Percentiles rank a stretch among this genome's conserved stretches.
These are phyloP conservation scores for Tolypocladium cylindrosporum DNA, from an alignment of 2,329 filamentous ascomycete genomes.

Conservation along the genomic window DNA sequence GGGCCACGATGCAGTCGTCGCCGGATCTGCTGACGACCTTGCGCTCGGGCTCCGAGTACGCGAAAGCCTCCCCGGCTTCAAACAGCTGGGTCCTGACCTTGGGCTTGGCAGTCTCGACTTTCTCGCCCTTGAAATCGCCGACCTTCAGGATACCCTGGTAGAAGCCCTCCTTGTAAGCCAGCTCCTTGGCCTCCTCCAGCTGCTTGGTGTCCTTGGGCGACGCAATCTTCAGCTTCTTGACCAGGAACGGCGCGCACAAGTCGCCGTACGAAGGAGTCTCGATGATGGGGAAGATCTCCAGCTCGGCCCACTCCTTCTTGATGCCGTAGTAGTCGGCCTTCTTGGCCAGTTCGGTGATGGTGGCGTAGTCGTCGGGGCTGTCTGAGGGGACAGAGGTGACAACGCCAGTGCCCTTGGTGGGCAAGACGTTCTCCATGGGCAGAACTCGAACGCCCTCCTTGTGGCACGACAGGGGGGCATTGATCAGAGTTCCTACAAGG, in stretches of 20 bases:
- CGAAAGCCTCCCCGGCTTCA: constrained; percentile 69
- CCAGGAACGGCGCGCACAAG: constrained; percentile 69
- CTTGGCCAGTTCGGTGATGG: constrained; percentile 76
- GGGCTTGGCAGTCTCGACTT: constrained; percentile 78
- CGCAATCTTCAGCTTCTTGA: constrained; percentile 90
- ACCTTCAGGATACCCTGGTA: constrained; percentile 88
- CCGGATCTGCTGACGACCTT: constrained; percentile 81
- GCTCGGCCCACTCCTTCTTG: constrained; percentile 89
- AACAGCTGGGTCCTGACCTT: constrained; percentile 73
- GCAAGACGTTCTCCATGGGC: constrained; percentile 89
- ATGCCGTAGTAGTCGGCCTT: constrained; percentile 96
- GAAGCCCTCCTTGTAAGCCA: constrained; percentile 95
- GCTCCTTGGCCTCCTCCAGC: constrained; percentile 86
- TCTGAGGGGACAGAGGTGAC: constrained; percentile 95
- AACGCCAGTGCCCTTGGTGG: constrained; percentile 91
- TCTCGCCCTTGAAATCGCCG: constrained; percentile 79
- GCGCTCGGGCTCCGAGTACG: constrained; percentile 87
- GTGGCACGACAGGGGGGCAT: constrained; percentile 82
- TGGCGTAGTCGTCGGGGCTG: constrained; percentile 88
- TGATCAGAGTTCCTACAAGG: constrained; percentile 77
- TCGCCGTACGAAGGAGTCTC: constrained; percentile 82
- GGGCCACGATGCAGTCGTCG: constrained; percentile 86
- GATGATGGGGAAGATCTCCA: constrained; percentile 83
- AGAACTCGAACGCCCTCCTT: constrained; percentile 76
- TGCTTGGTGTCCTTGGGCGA: constrained; percentile 89